Evolutionary conservation across 1,284 basidiomycete species (phyloP).

Genomic region (Ganoderma lucidum): DNA sequence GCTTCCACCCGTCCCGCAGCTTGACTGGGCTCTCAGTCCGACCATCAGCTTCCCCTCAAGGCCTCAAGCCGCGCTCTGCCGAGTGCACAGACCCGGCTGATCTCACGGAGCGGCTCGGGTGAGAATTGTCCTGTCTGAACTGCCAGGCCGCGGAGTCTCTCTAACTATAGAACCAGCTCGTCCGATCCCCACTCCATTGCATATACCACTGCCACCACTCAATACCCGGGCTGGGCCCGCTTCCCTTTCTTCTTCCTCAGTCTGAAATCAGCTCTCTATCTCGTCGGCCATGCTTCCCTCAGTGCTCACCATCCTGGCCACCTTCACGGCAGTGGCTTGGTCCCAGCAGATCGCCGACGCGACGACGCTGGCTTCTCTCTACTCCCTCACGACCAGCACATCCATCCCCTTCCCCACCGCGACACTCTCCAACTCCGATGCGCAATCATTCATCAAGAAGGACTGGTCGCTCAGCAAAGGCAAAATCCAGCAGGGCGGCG

Average conservation of each 20-base stretch:
- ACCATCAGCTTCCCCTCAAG: neutral
- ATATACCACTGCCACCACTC: neutral
- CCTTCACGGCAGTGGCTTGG: slow-evolving; percentile 27
- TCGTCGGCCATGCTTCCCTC: slow-evolving; percentile 23
- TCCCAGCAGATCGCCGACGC: slow-evolving; percentile 37
- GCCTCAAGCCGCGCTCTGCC: neutral
- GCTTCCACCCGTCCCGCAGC: no score
- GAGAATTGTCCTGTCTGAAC: neutral
- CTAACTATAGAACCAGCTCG: slow-evolving; percentile 11
- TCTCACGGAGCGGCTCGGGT: neutral
- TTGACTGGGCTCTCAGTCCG: neutral
- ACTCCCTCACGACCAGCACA: slow-evolving; percentile 68
- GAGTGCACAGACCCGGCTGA: neutral
- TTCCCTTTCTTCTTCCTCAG: neutral
- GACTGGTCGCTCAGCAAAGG: slow-evolving; percentile 70
- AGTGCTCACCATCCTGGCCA: slow-evolving; percentile 25
- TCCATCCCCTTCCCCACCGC: slow-evolving; percentile 71
- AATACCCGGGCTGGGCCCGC: slow-evolving; percentile 21
- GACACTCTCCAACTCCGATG: slow-evolving; percentile 57
- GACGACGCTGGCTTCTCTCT: slow-evolving; percentile 57
- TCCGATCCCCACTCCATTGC: neutral
- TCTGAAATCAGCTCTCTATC: neutral
- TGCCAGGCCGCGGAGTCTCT: neutral
- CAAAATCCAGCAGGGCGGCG: slow-evolving; percentile 62
- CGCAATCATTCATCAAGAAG: slow-evolving; percentile 61